phyloP scores from a whole-genome alignment of 352 stramenopile species.

The Globisporangium uncinulatum region DNA sequence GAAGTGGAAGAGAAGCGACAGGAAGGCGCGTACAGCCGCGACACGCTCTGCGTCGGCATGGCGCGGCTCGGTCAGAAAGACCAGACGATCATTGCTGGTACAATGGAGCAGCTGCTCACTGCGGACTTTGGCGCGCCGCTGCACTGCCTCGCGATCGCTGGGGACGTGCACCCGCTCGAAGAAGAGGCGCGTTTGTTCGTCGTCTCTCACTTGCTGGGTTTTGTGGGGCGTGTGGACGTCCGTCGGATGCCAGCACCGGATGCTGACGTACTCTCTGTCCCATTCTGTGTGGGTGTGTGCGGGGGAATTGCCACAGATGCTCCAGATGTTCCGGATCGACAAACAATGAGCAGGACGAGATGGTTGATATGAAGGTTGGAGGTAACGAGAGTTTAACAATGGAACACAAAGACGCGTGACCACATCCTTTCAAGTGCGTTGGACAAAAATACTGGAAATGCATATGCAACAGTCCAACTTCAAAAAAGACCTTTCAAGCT shows the following conservation, averaged over 20 bases:
- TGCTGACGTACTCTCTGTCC: background rate
- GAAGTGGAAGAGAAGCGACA: constrained; percentile 88
- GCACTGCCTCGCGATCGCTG: constrained; percentile 96
- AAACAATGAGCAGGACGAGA: too few species aligned
- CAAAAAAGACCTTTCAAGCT: too few species aligned
- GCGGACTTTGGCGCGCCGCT: constrained; percentile 95
- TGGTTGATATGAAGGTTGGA: too few species aligned
- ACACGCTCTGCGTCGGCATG: constrained; percentile 90
- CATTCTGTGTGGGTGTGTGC: too few species aligned
- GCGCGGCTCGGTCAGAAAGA: constrained; percentile 92
- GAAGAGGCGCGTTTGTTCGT: constrained; percentile 72
- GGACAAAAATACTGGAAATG: too few species aligned
- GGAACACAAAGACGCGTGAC: too few species aligned
- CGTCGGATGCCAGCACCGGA: too few species aligned
- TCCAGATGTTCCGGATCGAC: constrained; percentile 1
- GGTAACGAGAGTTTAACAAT: too few species aligned
- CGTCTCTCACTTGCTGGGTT: background rate
- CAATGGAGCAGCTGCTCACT: constrained; percentile 90
- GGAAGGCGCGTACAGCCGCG: constrained; percentile 83
- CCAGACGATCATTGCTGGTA: constrained; percentile 94
- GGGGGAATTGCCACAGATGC: background rate
- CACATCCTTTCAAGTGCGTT: too few species aligned
- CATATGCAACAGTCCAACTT: too few species aligned
- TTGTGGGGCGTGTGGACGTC: too few species aligned
- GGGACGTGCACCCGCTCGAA: constrained; percentile 95